Conservation (phyloP, 306 rosid genomes). For the Vigna hirtella region DNA sequence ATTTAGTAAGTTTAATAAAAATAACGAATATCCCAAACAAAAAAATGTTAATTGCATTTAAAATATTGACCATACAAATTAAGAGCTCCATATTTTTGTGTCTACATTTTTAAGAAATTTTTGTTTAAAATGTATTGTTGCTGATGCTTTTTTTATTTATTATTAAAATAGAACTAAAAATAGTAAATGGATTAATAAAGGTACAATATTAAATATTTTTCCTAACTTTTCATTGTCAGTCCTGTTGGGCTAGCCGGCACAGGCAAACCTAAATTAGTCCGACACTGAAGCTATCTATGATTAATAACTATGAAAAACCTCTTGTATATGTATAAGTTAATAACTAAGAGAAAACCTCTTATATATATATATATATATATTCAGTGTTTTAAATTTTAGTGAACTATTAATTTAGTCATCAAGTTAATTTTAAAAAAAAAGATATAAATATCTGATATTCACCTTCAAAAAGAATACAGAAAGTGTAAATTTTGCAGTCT, state of each 20-base stretch:
- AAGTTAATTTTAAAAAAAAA: neutral
- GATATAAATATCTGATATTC: too few relatives aligned
- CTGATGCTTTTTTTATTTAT: neutral
- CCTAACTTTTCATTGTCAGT: neutral
- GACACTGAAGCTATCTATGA: neutral
- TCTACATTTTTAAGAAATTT: slow-evolving; percentile 4
- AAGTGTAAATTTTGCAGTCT: neutral
- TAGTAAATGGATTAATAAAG: neutral
- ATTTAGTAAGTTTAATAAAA: neutral
- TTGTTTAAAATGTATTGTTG: slow-evolving; percentile 38
- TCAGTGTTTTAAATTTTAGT: too few relatives aligned
- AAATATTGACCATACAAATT: neutral
- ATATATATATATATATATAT: too few relatives aligned
- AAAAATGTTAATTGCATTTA: neutral
- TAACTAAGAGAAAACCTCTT: too few relatives aligned
- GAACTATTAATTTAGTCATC: neutral
- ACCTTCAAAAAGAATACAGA: neutral
- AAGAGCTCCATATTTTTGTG: neutral
- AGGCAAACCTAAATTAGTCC: neutral
- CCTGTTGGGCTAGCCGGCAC: neutral
- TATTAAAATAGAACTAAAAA: neutral
- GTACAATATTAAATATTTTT: neutral
- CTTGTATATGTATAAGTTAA: too few relatives aligned
- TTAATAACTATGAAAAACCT: neutral
- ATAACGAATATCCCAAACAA: neutral